Evolutionary conservation across 2,329 filamentous ascomycete genomes (phyloP).

Genomic region (Scortechinia acanthostroma): DNA sequence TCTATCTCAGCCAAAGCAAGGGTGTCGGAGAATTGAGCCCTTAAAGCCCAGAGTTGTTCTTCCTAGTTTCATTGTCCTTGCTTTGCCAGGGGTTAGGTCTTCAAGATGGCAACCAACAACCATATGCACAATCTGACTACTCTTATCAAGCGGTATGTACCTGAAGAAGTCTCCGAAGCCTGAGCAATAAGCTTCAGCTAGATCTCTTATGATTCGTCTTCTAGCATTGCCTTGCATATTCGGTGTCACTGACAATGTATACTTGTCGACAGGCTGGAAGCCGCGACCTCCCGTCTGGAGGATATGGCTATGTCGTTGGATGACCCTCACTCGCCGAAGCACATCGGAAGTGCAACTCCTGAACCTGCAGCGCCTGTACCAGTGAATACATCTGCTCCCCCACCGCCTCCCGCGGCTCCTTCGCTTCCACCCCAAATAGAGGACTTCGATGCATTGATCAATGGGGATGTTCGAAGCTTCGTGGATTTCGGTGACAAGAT

Average conservation of each 20-base stretch:
- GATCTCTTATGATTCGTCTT: no score
- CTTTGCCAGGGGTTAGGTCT: no score
- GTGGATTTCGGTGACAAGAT: slow-evolving; percentile 71
- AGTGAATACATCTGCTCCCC: slow-evolving; percentile 30
- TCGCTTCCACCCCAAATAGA: slow-evolving; percentile 48
- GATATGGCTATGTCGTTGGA: slow-evolving; percentile 73
- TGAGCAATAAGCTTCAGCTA: no score
- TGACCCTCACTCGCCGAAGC: neutral
- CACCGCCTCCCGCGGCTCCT: slow-evolving; percentile 14
- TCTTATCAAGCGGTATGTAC: slow-evolving; percentile 92
- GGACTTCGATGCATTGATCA: slow-evolving; percentile 78
- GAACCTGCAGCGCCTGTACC: slow-evolving; percentile 19
- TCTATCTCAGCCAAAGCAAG: no score
- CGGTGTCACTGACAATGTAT: no score
- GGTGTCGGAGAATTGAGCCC: no score
- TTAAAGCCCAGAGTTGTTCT: no score
- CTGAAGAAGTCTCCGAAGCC: no score
- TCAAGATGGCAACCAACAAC: slow-evolving; percentile 56
- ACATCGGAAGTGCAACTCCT: slow-evolving; percentile 15
- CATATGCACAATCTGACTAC: slow-evolving; percentile 96
- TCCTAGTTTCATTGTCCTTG: no score
- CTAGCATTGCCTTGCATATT: no score
- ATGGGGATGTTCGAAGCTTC: slow-evolving; percentile 69
- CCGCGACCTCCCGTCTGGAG: slow-evolving; percentile 89
- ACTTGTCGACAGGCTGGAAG: slow-evolving; percentile 61